phyloP scores from a whole-genome alignment of 352 stramenopile genomes.

The Achlya hypogyna region DNA sequence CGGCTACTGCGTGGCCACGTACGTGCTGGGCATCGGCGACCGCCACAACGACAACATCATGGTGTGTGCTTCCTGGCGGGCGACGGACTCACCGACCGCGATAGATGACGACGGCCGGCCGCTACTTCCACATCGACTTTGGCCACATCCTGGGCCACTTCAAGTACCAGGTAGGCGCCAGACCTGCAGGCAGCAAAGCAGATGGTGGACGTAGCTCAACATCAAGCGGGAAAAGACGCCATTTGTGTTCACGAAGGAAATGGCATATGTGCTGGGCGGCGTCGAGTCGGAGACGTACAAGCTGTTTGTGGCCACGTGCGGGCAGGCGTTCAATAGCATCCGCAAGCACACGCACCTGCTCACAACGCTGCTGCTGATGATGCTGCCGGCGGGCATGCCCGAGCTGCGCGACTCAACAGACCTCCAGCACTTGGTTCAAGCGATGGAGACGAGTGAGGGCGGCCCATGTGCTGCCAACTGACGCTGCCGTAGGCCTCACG shows the following conservation, averaged over 20 bases:
- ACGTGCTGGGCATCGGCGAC: conserved; percentile 91
- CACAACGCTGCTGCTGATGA: conserved; percentile 72
- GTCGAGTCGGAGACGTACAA: conserved; percentile 60
- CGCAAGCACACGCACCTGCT: conserved; percentile 83
- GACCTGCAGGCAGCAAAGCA: background rate
- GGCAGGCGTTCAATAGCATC: conserved; percentile 60
- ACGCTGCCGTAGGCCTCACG: conserved; percentile 33
- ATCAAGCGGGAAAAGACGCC: conserved; percentile 73
- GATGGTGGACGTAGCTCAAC: conserved; percentile 39
- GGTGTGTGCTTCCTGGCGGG: conserved; percentile 36
- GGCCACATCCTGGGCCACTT: conserved; percentile 81
- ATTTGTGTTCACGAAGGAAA: conserved; percentile 85
- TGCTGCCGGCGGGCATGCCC: conserved; percentile 82
- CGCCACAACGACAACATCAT: conserved; percentile 96
- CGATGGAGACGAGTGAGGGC: conserved; percentile 33
- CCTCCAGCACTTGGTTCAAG: conserved; percentile 80
- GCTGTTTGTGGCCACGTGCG: conserved; percentile 64
- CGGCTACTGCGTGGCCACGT: conserved; percentile 91
- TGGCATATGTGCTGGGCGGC: conserved; percentile 78
- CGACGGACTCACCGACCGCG: background rate
- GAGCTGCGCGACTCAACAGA: conserved; percentile 70
- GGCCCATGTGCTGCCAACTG: background rate
- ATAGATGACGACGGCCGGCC: conserved; percentile 58
- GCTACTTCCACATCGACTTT: conserved; percentile 88
- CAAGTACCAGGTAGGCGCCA: conserved; percentile 60